Evolutionary conservation across 2,329 filamentous ascomycete genomes (phyloP).

Genomic region (Ceratocystis diversiconidia): DNA sequence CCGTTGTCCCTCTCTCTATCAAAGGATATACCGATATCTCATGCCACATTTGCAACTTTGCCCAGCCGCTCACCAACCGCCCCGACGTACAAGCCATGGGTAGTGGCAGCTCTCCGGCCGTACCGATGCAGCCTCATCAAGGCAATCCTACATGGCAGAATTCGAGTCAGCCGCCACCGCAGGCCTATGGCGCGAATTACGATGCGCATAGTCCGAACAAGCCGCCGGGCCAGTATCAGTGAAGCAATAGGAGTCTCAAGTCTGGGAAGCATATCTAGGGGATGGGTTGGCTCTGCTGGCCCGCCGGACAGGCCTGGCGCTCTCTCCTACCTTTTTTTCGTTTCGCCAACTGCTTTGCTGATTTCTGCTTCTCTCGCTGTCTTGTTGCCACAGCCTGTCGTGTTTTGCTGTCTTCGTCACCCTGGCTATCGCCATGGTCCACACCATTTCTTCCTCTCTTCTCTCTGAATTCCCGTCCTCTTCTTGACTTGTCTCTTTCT

Average conservation of each 20-base stretch:
- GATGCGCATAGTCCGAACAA: conserved; percentile 16
- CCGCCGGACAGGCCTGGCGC: too few relatives aligned
- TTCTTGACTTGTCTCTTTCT: not conserved
- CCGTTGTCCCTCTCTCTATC: conserved; percentile 56
- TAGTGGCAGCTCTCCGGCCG: conserved; percentile 27
- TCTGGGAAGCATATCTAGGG: not conserved
- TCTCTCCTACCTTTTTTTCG: not conserved
- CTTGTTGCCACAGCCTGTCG: not conserved
- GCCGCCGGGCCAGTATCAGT: conserved; percentile 14
- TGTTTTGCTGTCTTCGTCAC: not conserved
- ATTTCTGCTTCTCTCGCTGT: not conserved
- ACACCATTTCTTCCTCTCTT: too few relatives aligned
- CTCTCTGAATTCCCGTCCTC: not conserved
- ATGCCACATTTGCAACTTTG: conserved; percentile 65
- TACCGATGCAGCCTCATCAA: conserved; percentile 10
- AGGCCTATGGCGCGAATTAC: conserved; percentile 17
- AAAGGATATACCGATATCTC: conserved; percentile 54
- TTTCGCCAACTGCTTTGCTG: not conserved
- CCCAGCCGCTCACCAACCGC: conserved; percentile 48
- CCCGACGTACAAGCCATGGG: conserved; percentile 42
- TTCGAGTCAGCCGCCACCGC: conserved; percentile 19
- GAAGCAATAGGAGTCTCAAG: not conserved
- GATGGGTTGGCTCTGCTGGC: not conserved
- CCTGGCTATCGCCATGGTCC: not conserved
- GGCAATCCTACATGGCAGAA: conserved; percentile 25